These are phyloP conservation scores for Xylona heveae DNA, from an alignment of 495 filamentous ascomycete species.

Conservation along the genomic window DNA sequence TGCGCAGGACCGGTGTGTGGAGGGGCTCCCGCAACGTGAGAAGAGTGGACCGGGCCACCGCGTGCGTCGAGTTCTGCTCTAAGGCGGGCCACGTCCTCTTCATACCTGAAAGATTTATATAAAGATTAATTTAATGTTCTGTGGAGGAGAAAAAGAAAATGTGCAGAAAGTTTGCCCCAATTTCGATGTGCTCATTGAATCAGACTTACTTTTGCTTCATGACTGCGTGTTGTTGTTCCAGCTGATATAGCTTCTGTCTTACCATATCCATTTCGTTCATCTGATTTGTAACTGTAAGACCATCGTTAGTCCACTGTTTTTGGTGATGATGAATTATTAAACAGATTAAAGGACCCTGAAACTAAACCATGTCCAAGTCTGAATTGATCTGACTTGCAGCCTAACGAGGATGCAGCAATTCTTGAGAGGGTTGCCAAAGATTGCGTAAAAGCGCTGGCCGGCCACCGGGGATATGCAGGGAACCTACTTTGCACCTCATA, in stretches of 20 bases:
- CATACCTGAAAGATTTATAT: slow-evolving; percentile 42
- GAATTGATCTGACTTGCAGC: too few species aligned
- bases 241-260: slow-evolving; percentile 67
- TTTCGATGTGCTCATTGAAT: too few species aligned
- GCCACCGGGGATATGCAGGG: slow-evolving; percentile 4
- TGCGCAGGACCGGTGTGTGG: slow-evolving; percentile 64
- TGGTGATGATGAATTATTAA: not conserved
- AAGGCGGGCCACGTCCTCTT: slow-evolving; percentile 70
- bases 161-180: not conserved
- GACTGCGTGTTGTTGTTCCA: slow-evolving; percentile 68
- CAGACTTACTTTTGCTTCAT: slow-evolving; percentile 85
- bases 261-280: slow-evolving; percentile 86
- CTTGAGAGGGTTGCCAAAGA: too few species aligned
- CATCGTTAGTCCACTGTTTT: too few species aligned
- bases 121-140: slow-evolving; percentile 1
- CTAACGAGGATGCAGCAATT: too few species aligned
- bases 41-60: slow-evolving; percentile 44
- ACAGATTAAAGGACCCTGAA: slow-evolving; percentile 1
- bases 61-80: slow-evolving; percentile 76
- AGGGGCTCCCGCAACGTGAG: slow-evolving; percentile 36
- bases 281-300: slow-evolving; percentile 62
- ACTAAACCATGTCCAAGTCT: slow-evolving; percentile 4
- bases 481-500: slow-evolving; percentile 81
- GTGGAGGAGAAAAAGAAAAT: not conserved
- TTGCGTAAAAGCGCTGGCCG: too few species aligned